Evolutionary conservation across 371 early-diverging fungal species (phyloP).

Genomic region (Apophysomyces ossiformis): DNA sequence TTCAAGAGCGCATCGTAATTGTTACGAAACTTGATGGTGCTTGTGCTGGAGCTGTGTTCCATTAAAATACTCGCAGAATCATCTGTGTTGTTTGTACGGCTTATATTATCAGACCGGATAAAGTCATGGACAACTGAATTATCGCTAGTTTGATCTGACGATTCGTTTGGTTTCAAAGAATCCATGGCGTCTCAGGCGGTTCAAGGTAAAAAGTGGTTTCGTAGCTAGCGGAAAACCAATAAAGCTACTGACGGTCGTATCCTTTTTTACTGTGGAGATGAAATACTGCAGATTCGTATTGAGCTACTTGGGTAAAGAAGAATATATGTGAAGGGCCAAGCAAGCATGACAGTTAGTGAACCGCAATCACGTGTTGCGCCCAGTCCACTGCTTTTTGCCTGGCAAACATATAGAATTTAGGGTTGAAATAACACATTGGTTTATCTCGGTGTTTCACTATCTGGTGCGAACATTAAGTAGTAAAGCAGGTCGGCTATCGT

Average conservation of each 20-base stretch:
- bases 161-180: conserved; percentile 1
- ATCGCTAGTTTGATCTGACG: neutral
- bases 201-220: conserved; percentile 2
- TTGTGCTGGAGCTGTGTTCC: conserved; percentile 46
- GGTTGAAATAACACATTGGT: no score
- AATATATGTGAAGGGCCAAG: no score
- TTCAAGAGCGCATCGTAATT: conserved; percentile 64
- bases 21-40: conserved; percentile 43
- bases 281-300: neutral
- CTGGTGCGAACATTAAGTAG: no score
- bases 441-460: no score
- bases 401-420: no score
- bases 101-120: neutral
- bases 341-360: no score
- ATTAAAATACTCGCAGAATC: conserved; percentile 23
- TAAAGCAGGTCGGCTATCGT: no score
- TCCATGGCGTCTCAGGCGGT: conserved; percentile 5
- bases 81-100: neutral
- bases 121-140: neutral
- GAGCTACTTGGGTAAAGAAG: no score
- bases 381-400: no score
- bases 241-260: conserved; percentile 2
- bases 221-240: conserved; percentile 1
- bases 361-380: no score
- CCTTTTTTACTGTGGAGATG: neutral